Percentiles rank a stretch among this genome's conserved stretches.
These are phyloP conservation scores for grape (Vitis vinifera) DNA, from an alignment of 164 flowering plant species.

Conservation along the genomic window ASM3070453v1 NC_081819.1:20511501-20512000, in stretches of 20 bases:
- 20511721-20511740: conserved; percentile 31
- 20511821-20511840: background rate
- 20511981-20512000: conserved; percentile 39
- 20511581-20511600: no score
- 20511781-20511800: background rate
- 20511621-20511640: background rate
- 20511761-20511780: conserved; percentile 9
- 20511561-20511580: no score
- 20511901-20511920: conserved; percentile 50
- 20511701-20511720: conserved; percentile 9
- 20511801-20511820: background rate
- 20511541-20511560: no score
- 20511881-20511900: background rate
- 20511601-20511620: no score
- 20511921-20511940: conserved; percentile 42
- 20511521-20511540: no score
- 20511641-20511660: conserved; percentile 8
- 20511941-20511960: conserved; percentile 40
- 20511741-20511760: conserved; percentile 22
- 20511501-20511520: no score
- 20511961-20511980: conserved; percentile 48
- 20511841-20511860: no score
- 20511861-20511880: conserved; percentile 11
- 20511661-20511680: conserved; percentile 4
- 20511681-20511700: conserved; percentile 17